Evolutionary conservation across 257 asterid genomes (phyloP), one percentile per base, ranked within the genome.

Genomic region (Linaria vulgaris): DNA sequence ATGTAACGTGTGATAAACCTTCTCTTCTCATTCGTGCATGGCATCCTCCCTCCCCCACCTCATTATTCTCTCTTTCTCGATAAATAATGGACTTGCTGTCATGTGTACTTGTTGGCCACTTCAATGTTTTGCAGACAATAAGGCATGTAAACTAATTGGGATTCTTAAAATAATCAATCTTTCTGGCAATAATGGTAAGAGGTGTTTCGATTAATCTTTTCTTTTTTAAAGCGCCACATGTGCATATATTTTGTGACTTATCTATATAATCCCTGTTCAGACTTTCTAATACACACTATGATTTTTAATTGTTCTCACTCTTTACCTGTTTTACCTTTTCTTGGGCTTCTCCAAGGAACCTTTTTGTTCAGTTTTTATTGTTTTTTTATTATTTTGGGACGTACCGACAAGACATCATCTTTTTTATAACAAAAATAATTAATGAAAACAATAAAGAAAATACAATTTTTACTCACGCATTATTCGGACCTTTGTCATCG

Each of bases 101-200:
- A 79, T 76, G 69, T 72, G 89, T 81, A 70, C 66, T 81, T 83
- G 88, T 85, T 88, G 75, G 95, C 95, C 96, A 80, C 94, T 88
- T 69, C 55, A 46, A 57, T 5, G 14, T 50, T 41, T 43, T 77
- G 75, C 72, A 77, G 90, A 82, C 90, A 86, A 75, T 52, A 76
- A 75, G 68, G 74, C 83, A 72, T 70, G 69, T 69, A 72, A 65
- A 72, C 60, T 68, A 77, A 72, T 69, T 76, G 73, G 69, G 78
- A 80, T 84, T 68, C 70, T 77, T 82, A 78, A 70, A 73, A 77
- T 80, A 75, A 63, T 64, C 25, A 25, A 55, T n/a, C 66, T 67
- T 76, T 62, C 43, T 13, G 74, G 34, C 83, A 84, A 84, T 88
- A 80, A 86, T 88, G 79, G 63, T 57, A 56, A 24, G 39, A 31